phyloP scores from a whole-genome alignment of 2,329 filamentous ascomycete genomes.

The Penicillium sp. region DNA sequence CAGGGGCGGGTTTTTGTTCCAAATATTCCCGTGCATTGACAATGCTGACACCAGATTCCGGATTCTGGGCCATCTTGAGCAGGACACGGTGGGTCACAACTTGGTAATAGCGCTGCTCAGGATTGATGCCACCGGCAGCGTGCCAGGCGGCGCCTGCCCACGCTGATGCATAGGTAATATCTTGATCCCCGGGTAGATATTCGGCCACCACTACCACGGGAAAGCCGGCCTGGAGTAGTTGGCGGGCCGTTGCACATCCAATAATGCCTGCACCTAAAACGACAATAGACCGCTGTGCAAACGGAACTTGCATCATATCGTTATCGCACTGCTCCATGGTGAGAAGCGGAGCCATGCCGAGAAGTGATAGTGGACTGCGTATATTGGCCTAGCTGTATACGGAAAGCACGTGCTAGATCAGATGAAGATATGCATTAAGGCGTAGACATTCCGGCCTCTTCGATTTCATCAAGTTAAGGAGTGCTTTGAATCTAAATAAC shows the following conservation, averaged over 20 bases:
- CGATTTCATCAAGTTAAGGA: too few species aligned
- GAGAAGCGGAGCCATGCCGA: background rate
- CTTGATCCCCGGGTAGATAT: constrained; percentile 38
- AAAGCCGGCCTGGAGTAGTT: constrained; percentile 37
- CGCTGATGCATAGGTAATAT: constrained; percentile 39
- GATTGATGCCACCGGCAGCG: constrained; percentile 36
- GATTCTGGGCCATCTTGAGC: constrained; percentile 36
- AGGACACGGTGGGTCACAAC: constrained; percentile 37
- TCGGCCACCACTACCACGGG: constrained; percentile 37
- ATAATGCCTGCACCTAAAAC: constrained; percentile 43
- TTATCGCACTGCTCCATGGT: constrained; percentile 16
- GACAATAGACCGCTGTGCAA: constrained; percentile 36
- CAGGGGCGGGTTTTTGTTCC: constrained; percentile 31
- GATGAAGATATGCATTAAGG: too few species aligned
- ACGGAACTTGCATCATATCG: constrained; percentile 29
- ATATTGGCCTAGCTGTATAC: too few species aligned
- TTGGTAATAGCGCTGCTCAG: constrained; percentile 37
- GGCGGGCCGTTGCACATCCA: constrained; percentile 38
- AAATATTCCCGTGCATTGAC: constrained; percentile 38
- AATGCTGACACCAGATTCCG: constrained; percentile 35
- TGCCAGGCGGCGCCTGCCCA: constrained; percentile 44
- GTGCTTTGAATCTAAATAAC: too few species aligned
- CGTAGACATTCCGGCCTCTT: too few species aligned
- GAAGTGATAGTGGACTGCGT: too few species aligned
- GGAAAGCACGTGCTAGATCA: too few species aligned